Evolutionary conservation across 179 eudicot species (phyloP), one percentile per base, ranked within the genome.

Genomic region (Amaranthus tricolor): DNA sequence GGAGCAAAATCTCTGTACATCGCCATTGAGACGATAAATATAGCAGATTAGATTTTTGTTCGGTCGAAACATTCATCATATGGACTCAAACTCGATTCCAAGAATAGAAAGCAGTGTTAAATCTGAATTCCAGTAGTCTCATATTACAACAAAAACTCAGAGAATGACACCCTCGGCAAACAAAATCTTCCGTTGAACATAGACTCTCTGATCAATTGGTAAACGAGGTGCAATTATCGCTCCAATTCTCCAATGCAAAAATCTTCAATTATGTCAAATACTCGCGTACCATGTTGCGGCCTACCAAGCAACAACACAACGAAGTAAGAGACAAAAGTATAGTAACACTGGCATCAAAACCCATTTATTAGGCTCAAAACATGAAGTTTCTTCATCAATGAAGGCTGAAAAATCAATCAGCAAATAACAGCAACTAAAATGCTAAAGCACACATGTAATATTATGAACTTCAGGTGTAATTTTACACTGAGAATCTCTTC

Each of bases 251-350:
- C 97, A 71, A 94, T 81, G 79, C 84, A 89, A 72, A 94, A 92
- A 82, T 92, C 97, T 16, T 90, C 97, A 66, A 94, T 88, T 86
- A 94, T 85, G 82, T 92, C 96, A 77, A 94, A 94, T 47, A 89
- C 96, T 75, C 97, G 87, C 5, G 93, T 90, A 45, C 95, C 97
- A 86, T 92, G 99, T 70, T 92, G 99, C 56, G 97, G 96, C 82
- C 96, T 92, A 93, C 66, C 68, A 81, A 20, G 69, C 55, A 75
- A 66, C 60, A 11, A 60, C 44, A 14, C 20, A 56, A 31, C 0
- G 40, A 31, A 19, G 51, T 64, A 66, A 21, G 1, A 10, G 31
- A 48, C 20, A 58, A 17, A 58, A 66, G 51, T 12, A 16, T 31
- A 70, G 16, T 24, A 6, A 11, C 47, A 50, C 17, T 6, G 56